Evolutionary conservation across 495 filamentous ascomycete species (phyloP).

Genomic region (Aspergillus biplanus): DNA sequence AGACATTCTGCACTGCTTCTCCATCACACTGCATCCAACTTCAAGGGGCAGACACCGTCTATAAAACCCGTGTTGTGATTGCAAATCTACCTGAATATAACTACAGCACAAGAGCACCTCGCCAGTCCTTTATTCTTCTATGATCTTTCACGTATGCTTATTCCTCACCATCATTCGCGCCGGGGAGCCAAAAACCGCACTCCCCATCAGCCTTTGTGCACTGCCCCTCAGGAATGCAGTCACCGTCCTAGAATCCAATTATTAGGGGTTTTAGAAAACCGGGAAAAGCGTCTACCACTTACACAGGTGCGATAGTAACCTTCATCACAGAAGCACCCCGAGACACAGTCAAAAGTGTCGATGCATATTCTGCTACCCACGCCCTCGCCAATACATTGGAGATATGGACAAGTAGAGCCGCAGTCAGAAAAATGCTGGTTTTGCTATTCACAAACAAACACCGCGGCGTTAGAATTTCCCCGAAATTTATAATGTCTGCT

Average conservation of each 20-base stretch:
- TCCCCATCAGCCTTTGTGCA: neutral
- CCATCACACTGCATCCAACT: too few relatives aligned
- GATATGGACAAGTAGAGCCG: slow-evolving; percentile 1
- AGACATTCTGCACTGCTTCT: too few relatives aligned
- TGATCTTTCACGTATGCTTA: too few relatives aligned
- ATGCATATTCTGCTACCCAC: neutral
- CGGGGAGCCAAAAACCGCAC: neutral
- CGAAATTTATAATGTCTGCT: too few relatives aligned
- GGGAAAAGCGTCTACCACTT: neutral
- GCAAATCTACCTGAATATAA: too few relatives aligned
- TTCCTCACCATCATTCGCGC: neutral
- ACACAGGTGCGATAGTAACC: slow-evolving; percentile 1
- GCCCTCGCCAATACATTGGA: neutral
- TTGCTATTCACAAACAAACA: neutral
- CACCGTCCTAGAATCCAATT: neutral
- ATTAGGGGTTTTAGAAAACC: neutral
- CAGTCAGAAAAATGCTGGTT: neutral
- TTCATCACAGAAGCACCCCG: slow-evolving; percentile 1
- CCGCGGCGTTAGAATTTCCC: too few relatives aligned
- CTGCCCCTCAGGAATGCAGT: neutral
- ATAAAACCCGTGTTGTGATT: too few relatives aligned
- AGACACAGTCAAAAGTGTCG: neutral
- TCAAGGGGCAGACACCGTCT: too few relatives aligned
- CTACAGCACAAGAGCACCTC: too few relatives aligned
- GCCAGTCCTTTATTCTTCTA: too few relatives aligned